A percentile compares a stretch with the other conserved stretches of the same genome.
Evolutionary conservation across 1,139 yeast genomes (phyloP).

Genomic region (Lizanozyma gosingica): DNA sequence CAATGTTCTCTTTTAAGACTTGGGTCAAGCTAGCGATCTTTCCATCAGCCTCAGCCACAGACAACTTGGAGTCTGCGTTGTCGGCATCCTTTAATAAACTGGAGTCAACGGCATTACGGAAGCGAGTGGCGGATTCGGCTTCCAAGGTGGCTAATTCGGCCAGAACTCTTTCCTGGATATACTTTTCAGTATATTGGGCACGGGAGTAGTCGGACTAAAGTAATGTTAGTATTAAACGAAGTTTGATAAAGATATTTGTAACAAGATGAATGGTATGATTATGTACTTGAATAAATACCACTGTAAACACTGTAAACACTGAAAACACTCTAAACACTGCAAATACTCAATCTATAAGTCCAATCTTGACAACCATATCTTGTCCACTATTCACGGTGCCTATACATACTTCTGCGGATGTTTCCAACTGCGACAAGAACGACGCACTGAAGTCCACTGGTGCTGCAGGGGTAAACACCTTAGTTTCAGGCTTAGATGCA

Average conservation of each 20-base stretch:
- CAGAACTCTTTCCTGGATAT: constrained; percentile 68
- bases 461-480: constrained; percentile 59
- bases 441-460: constrained; percentile 71
- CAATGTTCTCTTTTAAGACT: constrained; percentile 10
- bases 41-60: constrained; percentile 32
- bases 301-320: no score
- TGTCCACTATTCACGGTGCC: background rate
- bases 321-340: no score
- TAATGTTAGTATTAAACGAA: constrained; percentile 23
- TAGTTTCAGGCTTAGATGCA: constrained; percentile 54
- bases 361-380: background rate
- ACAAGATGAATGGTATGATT: no score
- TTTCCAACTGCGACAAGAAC: constrained; percentile 62
- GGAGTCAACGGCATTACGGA: constrained; percentile 42
- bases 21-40: constrained; percentile 29
- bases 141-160: constrained; percentile 58
- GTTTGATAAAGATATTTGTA: no score
- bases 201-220: constrained; percentile 65
- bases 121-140: constrained; percentile 45
- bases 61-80: constrained; percentile 27
- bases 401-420: constrained; percentile 49
- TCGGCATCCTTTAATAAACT: constrained; percentile 28
- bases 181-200: constrained; percentile 68
- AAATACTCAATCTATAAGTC: background rate
- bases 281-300: no score